Evolutionary conservation across 495 filamentous ascomycete genomes (phyloP).

Genomic region (Penicillium manginii): DNA sequence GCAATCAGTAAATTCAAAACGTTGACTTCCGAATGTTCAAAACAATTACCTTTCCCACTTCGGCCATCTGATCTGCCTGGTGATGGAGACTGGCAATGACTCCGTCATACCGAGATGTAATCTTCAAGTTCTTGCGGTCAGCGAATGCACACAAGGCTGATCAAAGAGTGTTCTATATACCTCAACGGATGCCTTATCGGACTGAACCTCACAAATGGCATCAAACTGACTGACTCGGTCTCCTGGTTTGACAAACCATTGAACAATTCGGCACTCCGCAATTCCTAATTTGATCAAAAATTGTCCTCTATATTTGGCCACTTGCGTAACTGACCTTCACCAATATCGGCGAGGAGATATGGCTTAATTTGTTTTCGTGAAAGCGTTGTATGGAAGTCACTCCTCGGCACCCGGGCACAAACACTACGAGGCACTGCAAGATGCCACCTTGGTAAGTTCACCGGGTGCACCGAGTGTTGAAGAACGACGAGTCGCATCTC

Average conservation of each 20-base stretch:
- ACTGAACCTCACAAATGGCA: constrained; percentile 7
- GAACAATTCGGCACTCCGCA: constrained; percentile 3
- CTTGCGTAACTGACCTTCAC: background rate
- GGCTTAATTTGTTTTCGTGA: background rate
- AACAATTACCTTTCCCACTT: background rate
- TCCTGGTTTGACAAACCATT: constrained; percentile 6
- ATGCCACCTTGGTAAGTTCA: background rate
- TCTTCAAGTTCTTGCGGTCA: background rate
- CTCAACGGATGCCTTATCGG: constrained; percentile 7
- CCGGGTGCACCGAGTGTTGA: background rate
- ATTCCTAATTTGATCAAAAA: constrained; percentile 2
- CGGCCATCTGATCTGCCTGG: background rate
- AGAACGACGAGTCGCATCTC: background rate
- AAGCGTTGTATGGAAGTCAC: background rate
- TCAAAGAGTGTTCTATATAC: background rate
- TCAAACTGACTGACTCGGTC: constrained; percentile 4
- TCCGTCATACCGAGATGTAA: background rate
- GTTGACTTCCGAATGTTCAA: background rate
- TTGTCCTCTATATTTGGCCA: too few species aligned
- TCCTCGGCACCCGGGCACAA: background rate
- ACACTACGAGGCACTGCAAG: background rate
- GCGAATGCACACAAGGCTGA: background rate
- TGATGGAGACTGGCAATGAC: background rate
- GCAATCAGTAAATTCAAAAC: background rate
- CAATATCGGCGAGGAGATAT: constrained; percentile 7